phyloP scores from a whole-genome alignment of 2,329 filamentous ascomycete genomes.

The Colletotrichum sp. region DNA sequence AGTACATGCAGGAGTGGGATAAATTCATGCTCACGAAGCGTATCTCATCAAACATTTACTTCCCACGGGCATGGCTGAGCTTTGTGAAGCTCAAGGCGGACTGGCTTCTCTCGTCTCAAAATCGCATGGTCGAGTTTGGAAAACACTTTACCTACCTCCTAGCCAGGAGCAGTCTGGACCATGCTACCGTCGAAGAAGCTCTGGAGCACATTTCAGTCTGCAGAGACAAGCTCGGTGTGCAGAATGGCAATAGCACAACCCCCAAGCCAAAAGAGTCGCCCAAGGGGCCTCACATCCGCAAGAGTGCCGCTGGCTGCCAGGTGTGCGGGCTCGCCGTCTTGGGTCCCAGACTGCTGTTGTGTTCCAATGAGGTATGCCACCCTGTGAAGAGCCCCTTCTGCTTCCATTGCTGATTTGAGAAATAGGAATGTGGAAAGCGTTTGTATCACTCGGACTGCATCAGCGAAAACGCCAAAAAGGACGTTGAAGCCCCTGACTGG shows the following conservation, averaged over 20 bases:
- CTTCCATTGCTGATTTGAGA: background rate
- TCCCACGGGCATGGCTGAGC: conserved; percentile 55
- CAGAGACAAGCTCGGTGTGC: conserved; percentile 31
- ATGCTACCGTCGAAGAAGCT: conserved; percentile 47
- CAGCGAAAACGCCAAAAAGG: conserved; percentile 21
- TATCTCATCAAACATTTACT: conserved; percentile 56
- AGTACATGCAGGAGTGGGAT: conserved; percentile 65
- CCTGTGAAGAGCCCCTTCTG: background rate
- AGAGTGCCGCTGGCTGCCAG: conserved; percentile 49
- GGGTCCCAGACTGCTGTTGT: conserved; percentile 53
- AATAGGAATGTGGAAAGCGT: conserved; percentile 46
- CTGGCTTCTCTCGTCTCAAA: conserved; percentile 56
- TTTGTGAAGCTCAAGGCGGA: conserved; percentile 55
- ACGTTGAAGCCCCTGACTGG: conserved; percentile 39
- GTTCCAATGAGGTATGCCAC: conserved; percentile 51
- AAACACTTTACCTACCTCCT: conserved; percentile 59
- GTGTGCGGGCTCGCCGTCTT: conserved; percentile 54
- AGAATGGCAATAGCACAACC: background rate
- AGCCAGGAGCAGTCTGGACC: conserved; percentile 51
- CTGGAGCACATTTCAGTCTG: conserved; percentile 48
- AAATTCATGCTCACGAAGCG: conserved; percentile 56
- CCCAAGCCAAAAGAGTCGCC: conserved; percentile 30
- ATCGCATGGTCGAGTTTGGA: conserved; percentile 58
- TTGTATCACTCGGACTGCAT: conserved; percentile 57
- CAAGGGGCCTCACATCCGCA: conserved; percentile 41